phyloP scores from a whole-genome alignment of 129 eudicot species.

The Centella asiatica region DNA sequence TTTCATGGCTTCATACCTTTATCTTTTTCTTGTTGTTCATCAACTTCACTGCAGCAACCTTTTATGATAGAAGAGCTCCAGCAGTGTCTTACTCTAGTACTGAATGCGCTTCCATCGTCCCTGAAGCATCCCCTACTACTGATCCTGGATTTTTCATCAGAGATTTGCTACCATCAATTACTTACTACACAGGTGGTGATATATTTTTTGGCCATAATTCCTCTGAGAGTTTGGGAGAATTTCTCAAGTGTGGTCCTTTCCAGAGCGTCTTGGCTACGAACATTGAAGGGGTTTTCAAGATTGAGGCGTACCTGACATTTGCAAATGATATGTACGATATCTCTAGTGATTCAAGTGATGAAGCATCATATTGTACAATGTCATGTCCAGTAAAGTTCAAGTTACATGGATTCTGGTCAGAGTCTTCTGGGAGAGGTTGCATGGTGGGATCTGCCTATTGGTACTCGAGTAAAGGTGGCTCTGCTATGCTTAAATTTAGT shows the following conservation, averaged over 20 bases:
- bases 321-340: slow-evolving; percentile 1
- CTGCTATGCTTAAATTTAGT: slow-evolving; percentile 43
- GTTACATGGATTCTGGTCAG: slow-evolving; percentile 67
- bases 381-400: slow-evolving; percentile 20
- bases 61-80: not conserved
- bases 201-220: slow-evolving; percentile 25
- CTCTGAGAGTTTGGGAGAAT: not conserved
- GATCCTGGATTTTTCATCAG: slow-evolving; percentile 9
- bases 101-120: slow-evolving; percentile 43
- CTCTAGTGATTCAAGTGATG: slow-evolving; percentile 10
- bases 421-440: slow-evolving; percentile 41
- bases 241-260: slow-evolving; percentile 17
- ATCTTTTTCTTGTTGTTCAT: not conserved
- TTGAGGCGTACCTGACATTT: slow-evolving; percentile 38
- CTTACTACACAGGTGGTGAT: slow-evolving; percentile 48
- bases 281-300: slow-evolving; percentile 25
- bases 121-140: slow-evolving; percentile 41
- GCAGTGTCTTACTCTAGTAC: slow-evolving; percentile 36
- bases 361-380: slow-evolving; percentile 11
- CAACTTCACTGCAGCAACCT: not conserved
- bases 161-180: slow-evolving; percentile 17
- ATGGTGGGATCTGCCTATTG: slow-evolving; percentile 56
- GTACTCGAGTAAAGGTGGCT: slow-evolving; percentile 23
- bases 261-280: slow-evolving; percentile 26
- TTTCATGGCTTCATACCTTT: not conserved